phyloP scores from a whole-genome alignment of 306 rosid genomes.

The Quercus cerris region DNA sequence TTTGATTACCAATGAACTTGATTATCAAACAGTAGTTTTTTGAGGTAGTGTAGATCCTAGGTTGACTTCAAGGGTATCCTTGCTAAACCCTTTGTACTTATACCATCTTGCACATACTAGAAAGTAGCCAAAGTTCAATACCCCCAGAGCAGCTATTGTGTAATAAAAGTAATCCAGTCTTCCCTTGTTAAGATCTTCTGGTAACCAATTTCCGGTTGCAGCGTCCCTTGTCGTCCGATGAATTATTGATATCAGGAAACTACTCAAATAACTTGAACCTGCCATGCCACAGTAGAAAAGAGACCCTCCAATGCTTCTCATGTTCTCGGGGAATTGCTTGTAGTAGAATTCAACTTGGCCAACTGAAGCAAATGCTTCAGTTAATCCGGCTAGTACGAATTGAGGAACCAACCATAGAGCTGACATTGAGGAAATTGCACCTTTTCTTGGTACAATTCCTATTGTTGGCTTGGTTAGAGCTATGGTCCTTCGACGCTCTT shows the following conservation, averaged over 20 bases:
- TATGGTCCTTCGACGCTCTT: conserved; percentile 40
- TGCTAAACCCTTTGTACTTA: conserved; percentile 45
- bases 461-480: conserved; percentile 47
- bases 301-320: conserved; percentile 83
- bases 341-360: conserved; percentile 78
- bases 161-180: conserved; percentile 73
- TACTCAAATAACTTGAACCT: conserved; percentile 60
- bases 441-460: conserved; percentile 59
- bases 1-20: neutral
- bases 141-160: conserved; percentile 48
- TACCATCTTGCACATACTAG: conserved; percentile 59
- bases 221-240: conserved; percentile 40
- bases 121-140: conserved; percentile 58
- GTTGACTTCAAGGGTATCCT: conserved; percentile 24
- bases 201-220: conserved; percentile 59
- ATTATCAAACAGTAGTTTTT: conserved; percentile 23
- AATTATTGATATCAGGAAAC: conserved; percentile 49
- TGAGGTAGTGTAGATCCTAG: conserved; percentile 21
- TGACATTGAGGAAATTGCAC: conserved; percentile 75
- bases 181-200: conserved; percentile 86
- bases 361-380: conserved; percentile 52
- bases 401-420: conserved; percentile 76
- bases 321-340: conserved; percentile 88
- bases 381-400: conserved; percentile 46
- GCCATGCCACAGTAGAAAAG: conserved; percentile 66